Conservation (phyloP, 139 green algal genomes). For the Chlamydomonas sphaeroides region DNA sequence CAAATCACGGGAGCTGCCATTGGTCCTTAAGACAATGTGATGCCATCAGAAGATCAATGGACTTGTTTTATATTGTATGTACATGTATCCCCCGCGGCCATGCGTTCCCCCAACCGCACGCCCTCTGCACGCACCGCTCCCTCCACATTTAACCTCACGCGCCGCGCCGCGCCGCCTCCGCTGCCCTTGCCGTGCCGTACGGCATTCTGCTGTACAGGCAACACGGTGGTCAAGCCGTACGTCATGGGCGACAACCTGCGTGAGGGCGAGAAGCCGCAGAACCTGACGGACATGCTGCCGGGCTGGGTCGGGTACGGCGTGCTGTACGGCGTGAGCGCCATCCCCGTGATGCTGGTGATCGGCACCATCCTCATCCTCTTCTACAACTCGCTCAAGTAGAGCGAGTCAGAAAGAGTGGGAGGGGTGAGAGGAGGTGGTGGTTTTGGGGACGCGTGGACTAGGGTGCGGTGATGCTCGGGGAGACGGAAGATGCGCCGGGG, state of each 20-base stretch:
- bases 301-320: conserved; percentile 86
- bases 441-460: background rate
- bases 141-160: background rate
- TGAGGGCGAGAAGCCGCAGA: conserved; percentile 71
- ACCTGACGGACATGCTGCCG: conserved; percentile 76
- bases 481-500: background rate
- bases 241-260: conserved; percentile 61
- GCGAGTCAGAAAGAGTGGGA: too few species aligned
- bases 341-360: conserved; percentile 85
- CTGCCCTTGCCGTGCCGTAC: background rate
- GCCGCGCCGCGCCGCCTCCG: too few species aligned
- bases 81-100: too few species aligned
- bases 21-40: too few species aligned
- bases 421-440: background rate
- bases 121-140: too few species aligned
- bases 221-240: conserved; percentile 64
- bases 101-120: too few species aligned
- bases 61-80: too few species aligned
- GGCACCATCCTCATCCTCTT: conserved; percentile 81
- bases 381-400: conserved; percentile 83
- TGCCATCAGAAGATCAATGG: too few species aligned
- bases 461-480: too few species aligned
- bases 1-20: too few species aligned
- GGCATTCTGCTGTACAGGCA: conserved; percentile 32
- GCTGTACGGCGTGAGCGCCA: conserved; percentile 81